phyloP scores from a whole-genome alignment of 2,329 filamentous ascomycete genomes.

The Paecilomyces variotii region DNA sequence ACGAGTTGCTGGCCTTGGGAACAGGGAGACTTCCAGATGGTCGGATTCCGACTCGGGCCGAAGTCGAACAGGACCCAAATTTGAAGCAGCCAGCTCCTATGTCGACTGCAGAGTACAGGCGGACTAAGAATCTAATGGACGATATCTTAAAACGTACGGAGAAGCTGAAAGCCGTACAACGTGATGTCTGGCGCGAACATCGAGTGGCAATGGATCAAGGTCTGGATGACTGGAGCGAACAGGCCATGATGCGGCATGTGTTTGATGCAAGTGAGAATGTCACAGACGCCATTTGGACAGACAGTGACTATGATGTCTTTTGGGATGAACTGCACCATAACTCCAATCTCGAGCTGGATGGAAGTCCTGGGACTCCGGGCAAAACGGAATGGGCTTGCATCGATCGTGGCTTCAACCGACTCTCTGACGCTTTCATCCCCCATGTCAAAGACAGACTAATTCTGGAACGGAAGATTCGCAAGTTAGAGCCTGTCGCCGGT shows the following conservation, averaged over 20 bases:
- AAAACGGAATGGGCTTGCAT: constrained; percentile 22
- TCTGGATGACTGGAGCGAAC: constrained; percentile 18
- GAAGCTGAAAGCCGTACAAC: constrained; percentile 15
- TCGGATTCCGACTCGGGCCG: constrained; percentile 14
- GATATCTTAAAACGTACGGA: constrained; percentile 10
- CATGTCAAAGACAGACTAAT: constrained; percentile 18
- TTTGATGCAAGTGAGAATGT: constrained; percentile 29
- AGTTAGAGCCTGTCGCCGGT: constrained; percentile 10
- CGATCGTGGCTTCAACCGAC: constrained; percentile 26
- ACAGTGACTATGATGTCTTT: constrained; percentile 25
- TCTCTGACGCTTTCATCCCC: constrained; percentile 28
- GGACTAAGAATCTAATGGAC: constrained; percentile 10
- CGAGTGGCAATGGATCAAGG: constrained; percentile 15
- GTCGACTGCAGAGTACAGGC: constrained; percentile 6
- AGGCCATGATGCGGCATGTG: constrained; percentile 22
- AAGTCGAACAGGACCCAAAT: constrained; percentile 11
- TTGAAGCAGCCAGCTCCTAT: constrained; percentile 10
- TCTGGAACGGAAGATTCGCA: constrained; percentile 16
- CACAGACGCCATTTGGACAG: constrained; percentile 27
- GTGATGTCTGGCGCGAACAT: constrained; percentile 15
- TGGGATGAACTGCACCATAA: constrained; percentile 28
- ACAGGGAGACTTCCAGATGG: constrained; percentile 15
- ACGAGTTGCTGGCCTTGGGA: constrained; percentile 18
- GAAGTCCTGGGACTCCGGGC: constrained; percentile 15
- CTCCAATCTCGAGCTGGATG: constrained; percentile 24